Percentiles rank a stretch among this genome's conserved stretches.
Conservation (phyloP, 192 early-diverging fungal genomes). For the Phycomyces blakesleeanus region DNA sequence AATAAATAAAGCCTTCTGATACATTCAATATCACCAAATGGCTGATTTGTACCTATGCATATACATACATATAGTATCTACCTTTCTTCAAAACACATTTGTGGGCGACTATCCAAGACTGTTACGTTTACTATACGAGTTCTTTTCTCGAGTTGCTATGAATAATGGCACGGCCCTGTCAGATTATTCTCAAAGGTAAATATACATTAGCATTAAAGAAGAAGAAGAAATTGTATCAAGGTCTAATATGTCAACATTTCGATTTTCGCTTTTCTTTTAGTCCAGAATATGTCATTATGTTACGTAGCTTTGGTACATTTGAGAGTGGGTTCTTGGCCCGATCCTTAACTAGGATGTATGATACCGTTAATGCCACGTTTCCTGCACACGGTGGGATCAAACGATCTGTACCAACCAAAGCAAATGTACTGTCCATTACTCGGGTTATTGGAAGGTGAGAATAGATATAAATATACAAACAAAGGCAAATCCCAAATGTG, state of each 20-base stretch:
- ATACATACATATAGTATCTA: conserved; percentile 33
- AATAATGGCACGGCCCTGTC: conserved; percentile 35
- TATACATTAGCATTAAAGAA: background rate
- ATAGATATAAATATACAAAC: too few relatives aligned
- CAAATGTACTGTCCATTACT: conserved; percentile 55
- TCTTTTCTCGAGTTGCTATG: conserved; percentile 51
- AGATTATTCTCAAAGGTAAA: conserved; percentile 52
- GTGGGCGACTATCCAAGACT: conserved; percentile 51
- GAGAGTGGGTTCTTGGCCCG: conserved; percentile 49
- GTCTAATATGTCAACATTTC: too few relatives aligned
- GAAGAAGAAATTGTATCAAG: background rate
- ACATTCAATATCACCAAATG: background rate
- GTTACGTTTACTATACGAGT: conserved; percentile 46
- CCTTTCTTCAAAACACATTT: conserved; percentile 50
- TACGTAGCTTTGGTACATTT: conserved; percentile 32
- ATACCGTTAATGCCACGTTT: conserved; percentile 59
- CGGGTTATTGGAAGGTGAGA: conserved; percentile 54
- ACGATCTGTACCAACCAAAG: conserved; percentile 36
- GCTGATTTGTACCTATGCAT: background rate
- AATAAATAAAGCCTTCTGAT: background rate
- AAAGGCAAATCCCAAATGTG: too few relatives aligned
- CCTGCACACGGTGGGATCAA: conserved; percentile 42
- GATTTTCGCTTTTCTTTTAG: conserved; percentile 2
- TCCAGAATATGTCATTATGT: conserved; percentile 40
- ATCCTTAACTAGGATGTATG: conserved; percentile 56